Evolutionary conservation across 306 rosid genomes (phyloP).

Genomic region (Potentilla sterilis): DNA sequence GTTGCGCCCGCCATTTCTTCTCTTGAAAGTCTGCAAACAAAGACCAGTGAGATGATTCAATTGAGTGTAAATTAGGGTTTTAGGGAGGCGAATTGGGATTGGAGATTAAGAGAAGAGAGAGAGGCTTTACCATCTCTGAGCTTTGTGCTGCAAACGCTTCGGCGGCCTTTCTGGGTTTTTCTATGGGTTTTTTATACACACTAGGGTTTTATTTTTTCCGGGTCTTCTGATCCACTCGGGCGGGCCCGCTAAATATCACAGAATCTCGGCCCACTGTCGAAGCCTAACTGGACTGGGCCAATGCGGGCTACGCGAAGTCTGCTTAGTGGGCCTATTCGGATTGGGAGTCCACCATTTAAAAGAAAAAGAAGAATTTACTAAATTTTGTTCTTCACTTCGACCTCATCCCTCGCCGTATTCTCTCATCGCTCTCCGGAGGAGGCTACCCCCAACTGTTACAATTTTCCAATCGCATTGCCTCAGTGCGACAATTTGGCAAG

Average conservation of each 20-base stretch:
- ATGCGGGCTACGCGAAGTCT: no score
- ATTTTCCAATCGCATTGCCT: no score
- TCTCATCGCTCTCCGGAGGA: no score
- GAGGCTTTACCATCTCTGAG: slow-evolving; percentile 7
- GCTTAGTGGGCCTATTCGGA: no score
- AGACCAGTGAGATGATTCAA: not conserved
- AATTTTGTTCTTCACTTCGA: no score
- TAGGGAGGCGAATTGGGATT: not conserved
- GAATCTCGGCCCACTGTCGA: no score
- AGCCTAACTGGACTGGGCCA: no score
- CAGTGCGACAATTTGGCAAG: no score
- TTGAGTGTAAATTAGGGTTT: not conserved
- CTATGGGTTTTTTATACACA: not conserved
- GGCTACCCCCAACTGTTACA: no score
- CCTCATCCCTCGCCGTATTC: no score
- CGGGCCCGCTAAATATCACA: not conserved
- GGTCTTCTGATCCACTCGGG: slow-evolving; percentile 1
- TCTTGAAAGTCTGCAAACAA: slow-evolving; percentile 72
- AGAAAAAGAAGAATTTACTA: no score
- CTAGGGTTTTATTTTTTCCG: slow-evolving; percentile 8
- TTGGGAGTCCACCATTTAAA: no score
- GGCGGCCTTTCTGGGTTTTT: slow-evolving; percentile 7
- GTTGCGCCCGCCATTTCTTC: slow-evolving; percentile 95
- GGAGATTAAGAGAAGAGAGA: not conserved
- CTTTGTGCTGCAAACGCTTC: slow-evolving; percentile 4